Percentiles rank a stretch among this genome's conserved stretches.
phyloP scores from a whole-genome alignment of 805 yeast species.

The baker's yeast (Saccharomyces cerevisiae) region DNA sequence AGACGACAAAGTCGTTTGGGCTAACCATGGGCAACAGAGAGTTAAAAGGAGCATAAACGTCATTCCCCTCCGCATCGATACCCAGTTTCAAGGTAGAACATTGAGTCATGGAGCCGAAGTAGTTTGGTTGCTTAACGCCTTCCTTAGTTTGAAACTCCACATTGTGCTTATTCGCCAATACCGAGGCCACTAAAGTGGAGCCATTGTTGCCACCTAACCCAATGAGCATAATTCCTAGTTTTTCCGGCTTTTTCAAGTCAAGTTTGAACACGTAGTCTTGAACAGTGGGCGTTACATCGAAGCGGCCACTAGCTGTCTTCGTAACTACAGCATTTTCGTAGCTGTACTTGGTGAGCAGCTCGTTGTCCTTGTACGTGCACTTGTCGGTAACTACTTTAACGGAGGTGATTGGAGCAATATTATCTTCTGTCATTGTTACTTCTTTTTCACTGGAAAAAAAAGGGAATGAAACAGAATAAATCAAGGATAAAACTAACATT shows the following conservation, averaged over 20 bases:
- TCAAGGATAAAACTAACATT: background rate
- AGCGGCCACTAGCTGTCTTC: constrained; percentile 36
- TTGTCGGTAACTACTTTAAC: background rate
- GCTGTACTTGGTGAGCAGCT: constrained; percentile 4
- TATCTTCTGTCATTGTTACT: background rate
- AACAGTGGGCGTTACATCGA: constrained; percentile 60
- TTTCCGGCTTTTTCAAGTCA: constrained; percentile 64
- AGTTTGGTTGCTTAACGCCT: constrained; percentile 73
- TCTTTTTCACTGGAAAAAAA: background rate
- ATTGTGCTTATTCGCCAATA: constrained; percentile 75
- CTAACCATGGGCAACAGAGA: constrained; percentile 77
- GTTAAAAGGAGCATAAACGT: constrained; percentile 87
- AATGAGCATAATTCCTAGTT: constrained; percentile 80
- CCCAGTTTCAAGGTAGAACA: constrained; percentile 85
- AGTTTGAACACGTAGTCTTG: constrained; percentile 79
- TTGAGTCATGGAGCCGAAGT: constrained; percentile 92
- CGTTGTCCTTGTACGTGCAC: background rate
- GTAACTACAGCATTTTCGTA: constrained; percentile 4
- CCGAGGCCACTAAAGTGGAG: constrained; percentile 78
- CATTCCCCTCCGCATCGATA: constrained; percentile 69
- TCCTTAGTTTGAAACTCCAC: constrained; percentile 68
- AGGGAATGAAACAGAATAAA: too few species aligned
- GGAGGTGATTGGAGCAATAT: background rate
- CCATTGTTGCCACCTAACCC: constrained; percentile 98
- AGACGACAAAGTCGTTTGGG: constrained; percentile 83